Evolutionary conservation across 805 yeast species (phyloP).

Genomic region (Zygoascus biomembranicola): DNA sequence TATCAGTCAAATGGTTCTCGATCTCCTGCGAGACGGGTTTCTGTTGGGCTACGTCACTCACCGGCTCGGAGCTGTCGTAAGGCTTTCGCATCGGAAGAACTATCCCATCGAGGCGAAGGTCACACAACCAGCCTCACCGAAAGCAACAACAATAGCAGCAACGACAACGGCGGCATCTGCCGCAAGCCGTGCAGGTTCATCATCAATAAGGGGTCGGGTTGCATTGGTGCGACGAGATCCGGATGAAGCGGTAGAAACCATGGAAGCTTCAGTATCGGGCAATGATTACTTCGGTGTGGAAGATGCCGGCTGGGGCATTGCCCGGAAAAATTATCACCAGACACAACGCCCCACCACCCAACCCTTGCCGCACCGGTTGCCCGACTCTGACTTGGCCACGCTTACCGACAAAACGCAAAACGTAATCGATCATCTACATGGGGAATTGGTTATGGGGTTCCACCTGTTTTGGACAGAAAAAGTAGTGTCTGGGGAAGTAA

Average conservation of each 20-base stretch:
- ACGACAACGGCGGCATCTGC: too few species aligned
- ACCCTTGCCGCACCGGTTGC: not conserved
- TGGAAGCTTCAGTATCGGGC: too few species aligned
- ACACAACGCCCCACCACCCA: not conserved
- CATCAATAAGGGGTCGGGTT: too few species aligned
- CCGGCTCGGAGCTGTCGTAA: not conserved
- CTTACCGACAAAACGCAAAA: not conserved
- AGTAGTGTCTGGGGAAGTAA: slow-evolving; percentile 14
- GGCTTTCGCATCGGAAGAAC: not conserved
- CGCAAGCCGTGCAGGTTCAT: too few species aligned
- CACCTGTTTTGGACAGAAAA: slow-evolving; percentile 21
- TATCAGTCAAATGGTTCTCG: slow-evolving; percentile 14
- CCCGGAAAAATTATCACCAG: not conserved
- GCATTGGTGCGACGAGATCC: too few species aligned
- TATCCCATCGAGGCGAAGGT: not conserved
- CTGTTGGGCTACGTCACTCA: not conserved
- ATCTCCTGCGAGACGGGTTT: slow-evolving; percentile 6
- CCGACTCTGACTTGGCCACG: not conserved
- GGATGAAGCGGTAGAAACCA: too few species aligned
- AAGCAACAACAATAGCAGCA: too few species aligned
- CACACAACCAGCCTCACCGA: not conserved
- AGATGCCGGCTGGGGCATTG: too few species aligned
- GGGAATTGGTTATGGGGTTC: slow-evolving; percentile 14
- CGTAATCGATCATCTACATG: not conserved
- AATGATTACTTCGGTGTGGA: too few species aligned